Percentiles rank a stretch among this genome's conserved stretches.
phyloP scores from a whole-genome alignment of 345 rosid genomes.

The Raphanus raphanistrum region DNA sequence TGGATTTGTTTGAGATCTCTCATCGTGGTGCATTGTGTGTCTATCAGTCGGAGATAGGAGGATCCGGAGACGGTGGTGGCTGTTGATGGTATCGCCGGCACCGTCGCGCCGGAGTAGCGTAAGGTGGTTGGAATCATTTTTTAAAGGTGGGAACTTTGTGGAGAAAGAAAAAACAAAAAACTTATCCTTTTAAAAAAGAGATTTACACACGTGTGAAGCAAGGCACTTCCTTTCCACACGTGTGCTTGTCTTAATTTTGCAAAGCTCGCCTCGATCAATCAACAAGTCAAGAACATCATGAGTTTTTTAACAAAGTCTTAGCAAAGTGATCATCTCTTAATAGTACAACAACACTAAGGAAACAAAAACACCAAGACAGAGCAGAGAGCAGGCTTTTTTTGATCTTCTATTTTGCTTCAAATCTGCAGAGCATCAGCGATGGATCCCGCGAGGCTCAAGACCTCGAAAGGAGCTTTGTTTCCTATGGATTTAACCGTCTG shows the following conservation, averaged over 20 bases:
- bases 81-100: conserved; percentile 5
- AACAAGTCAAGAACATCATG: background rate
- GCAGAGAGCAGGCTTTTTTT: conserved; percentile 6
- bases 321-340: conserved; percentile 19
- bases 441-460: conserved; percentile 88
- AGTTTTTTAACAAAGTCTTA: conserved; percentile 10
- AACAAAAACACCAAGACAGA: background rate
- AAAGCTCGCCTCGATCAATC: background rate
- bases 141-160: conserved; percentile 14
- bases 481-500: conserved; percentile 74
- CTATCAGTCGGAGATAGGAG: conserved; percentile 51
- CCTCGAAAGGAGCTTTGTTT: conserved; percentile 80
- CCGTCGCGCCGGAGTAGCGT: conserved; percentile 10
- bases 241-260: background rate
- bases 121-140: conserved; percentile 26
- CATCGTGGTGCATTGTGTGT: conserved; percentile 52
- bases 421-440: conserved; percentile 87
- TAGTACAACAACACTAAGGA: conserved; percentile 12
- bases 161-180: background rate
- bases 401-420: conserved; percentile 39
- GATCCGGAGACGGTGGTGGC: conserved; percentile 17
- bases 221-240: background rate
- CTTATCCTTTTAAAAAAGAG: conserved; percentile 6
- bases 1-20: conserved; percentile 68
- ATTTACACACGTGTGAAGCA: conserved; percentile 18